Evolutionary conservation across 768 basidiomycete genomes (phyloP), one percentile per base, ranked within the genome.

Genomic region (Hemileccinum impolitum): DNA sequence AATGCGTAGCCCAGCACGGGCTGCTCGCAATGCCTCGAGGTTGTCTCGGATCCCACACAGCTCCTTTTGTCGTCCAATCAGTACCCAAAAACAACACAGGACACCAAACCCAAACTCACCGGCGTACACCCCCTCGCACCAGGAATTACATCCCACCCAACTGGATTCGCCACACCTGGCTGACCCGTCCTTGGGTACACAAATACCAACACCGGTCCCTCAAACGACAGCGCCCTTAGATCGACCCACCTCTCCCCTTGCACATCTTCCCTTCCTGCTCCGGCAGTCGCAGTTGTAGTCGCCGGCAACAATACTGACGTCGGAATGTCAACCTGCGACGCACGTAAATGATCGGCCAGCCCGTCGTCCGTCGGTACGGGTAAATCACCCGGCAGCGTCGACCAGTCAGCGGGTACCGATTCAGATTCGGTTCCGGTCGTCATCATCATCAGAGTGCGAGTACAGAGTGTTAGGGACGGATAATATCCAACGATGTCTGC

Each of bases 61-160:
- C 3, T 62, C 61, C 62, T 23, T n/a, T 23, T 64, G 31, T 31
- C 18, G 31, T 26, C 21, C 28, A 23, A 23, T 23, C 23, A 23
- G 23, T 23, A 3, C 6, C 23, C n/a, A n/a, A 23, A 23, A 6
- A 23, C 23, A 3, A 23, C 23, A 23, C 23, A 23, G 3, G 23
- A 23, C 6, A 23, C 23, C 23, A 23, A 23, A 23, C 23, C 23
- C 23, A 23, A 23, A 40, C 60, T 37, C 30, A 53, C 62, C 35
- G 59, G 62, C 13, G 62, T 63, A 39, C 55, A 64, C 11, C 56
- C 56, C 41, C 62, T 55, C 44, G 56, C 62, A 5, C 52, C 54
- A 2, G 50, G 62, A 17, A 64, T 64, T 23, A 49, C 59, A 41
- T 59, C 62, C 53, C 62, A 64, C 4, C 52, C 56, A 0, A 42